Evolutionary conservation across 2,329 filamentous ascomycete species (phyloP).

Genomic region (Magnaporthales sp.): DNA sequence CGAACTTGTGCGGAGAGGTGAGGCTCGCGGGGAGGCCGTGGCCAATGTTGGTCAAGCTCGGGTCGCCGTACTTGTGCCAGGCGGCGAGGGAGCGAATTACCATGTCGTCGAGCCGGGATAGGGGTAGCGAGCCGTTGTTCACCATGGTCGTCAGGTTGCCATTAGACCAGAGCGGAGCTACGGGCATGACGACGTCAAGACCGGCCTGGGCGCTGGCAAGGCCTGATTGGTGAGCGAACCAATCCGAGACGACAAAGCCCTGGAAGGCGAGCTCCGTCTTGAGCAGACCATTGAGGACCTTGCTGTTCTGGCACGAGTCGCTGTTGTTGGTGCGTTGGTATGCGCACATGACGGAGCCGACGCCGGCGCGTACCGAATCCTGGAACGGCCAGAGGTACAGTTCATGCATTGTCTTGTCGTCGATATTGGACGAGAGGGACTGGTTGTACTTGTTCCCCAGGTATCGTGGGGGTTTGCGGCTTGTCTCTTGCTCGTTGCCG

Average conservation of each 20-base stretch:
- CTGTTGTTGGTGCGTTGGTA: constrained; percentile 67
- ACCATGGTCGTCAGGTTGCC: constrained; percentile 49
- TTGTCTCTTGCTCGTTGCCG: constrained; percentile 21
- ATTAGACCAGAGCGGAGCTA: constrained; percentile 28
- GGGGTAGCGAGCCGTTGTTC: constrained; percentile 48
- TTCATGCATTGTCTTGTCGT: constrained; percentile 52
- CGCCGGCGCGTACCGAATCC: constrained; percentile 51
- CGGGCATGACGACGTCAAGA: constrained; percentile 64
- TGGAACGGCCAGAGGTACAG: constrained; percentile 50
- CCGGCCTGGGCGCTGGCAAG: constrained; percentile 53
- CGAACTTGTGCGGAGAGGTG: constrained; percentile 29
- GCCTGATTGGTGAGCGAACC: constrained; percentile 50
- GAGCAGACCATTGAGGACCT: constrained; percentile 56
- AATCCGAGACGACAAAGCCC: constrained; percentile 15
- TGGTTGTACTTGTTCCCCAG: constrained; percentile 17
- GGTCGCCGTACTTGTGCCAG: constrained; percentile 41
- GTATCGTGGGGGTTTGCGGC: background rate
- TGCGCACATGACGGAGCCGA: constrained; percentile 48
- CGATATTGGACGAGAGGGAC: constrained; percentile 37
- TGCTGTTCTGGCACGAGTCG: constrained; percentile 62
- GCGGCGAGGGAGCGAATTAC: constrained; percentile 54
- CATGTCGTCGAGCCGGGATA: constrained; percentile 60
- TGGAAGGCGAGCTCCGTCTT: constrained; percentile 50
- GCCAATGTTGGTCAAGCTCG: constrained; percentile 38
- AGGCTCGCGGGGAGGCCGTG: constrained; percentile 53